Base-by-base conservation (phyloP, 2,329 filamentous ascomycete genomes). In the Stromatinia cepivora region DNA sequence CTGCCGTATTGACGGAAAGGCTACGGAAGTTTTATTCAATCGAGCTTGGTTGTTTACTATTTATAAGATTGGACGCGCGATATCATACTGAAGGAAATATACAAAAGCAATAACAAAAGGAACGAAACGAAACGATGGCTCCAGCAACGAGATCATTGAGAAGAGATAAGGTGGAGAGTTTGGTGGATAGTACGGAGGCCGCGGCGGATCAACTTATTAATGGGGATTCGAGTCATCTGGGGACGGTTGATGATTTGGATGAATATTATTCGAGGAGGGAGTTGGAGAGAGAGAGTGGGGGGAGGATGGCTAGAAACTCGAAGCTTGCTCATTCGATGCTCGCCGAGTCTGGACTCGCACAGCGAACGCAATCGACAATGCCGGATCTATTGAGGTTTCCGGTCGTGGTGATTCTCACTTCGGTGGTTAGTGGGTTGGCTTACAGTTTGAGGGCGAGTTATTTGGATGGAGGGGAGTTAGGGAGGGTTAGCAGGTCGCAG, bases 341-440 rank as follows among this genome's bases (percentile, higher is more conserved):
- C 3, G 31, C 9, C 4, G 46, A 20, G n/a, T 39, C 46, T 39
- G 31, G 34, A 52, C n/a, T 20, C 9, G 25, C 46, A 17, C 46
- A 25, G 50, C 59, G 67, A 28, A 46, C 58, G 17, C n/a, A 68
- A 9, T 74, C 71, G 28, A 77, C 72, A 59, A 68, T 88, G 34
- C 85, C 85, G 4, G 71, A 70, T 13, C 71, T 77, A 17, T 72
- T 84, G n/a, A 82, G 83, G 70, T 87, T 88, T 73, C 85, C 85
- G 11, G 79, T 88, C 6, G 80, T 84, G 28, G 81, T 84, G 13
- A 76, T 83, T 28, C 77, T 88, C 73, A 88, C 84, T 79, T 83
- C 94, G 70, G 81, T 83, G 45, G 80, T 93, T 69, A 90, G 88
- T 72, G 84, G 86, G 22, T 75, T 88, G 25, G 84, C 92, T 9